Conservation (phyloP, 768 basidiomycete species). For the Hygrophorus russula region DNA sequence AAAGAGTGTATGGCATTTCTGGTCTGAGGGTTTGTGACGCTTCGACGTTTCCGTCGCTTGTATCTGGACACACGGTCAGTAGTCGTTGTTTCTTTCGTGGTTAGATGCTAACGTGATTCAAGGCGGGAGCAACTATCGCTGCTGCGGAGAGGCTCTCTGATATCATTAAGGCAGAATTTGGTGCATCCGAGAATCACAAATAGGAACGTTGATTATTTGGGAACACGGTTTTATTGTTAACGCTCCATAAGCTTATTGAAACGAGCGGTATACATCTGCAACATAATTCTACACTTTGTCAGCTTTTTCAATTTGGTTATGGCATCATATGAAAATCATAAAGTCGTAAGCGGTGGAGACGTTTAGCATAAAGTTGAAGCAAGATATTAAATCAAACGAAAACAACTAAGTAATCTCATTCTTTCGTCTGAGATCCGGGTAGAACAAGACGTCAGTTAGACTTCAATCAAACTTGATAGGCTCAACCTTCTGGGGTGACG, state of each 20-base stretch:
- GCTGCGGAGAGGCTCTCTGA: constrained; percentile 24
- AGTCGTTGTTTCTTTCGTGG: not conserved
- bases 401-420: not conserved
- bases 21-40: constrained; percentile 38
- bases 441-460: too few relatives aligned
- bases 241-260: not conserved
- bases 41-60: constrained; percentile 32
- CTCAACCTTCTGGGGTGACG: constrained; percentile 31
- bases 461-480: constrained; percentile 29
- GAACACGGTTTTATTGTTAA: not conserved
- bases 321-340: not conserved
- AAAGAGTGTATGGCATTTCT: constrained; percentile 22
- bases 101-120: constrained; percentile 1
- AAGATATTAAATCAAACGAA: not conserved
- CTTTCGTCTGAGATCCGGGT: too few relatives aligned
- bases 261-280: too few relatives aligned
- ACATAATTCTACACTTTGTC: too few relatives aligned
- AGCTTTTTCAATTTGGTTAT: not conserved
- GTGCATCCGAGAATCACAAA: too few relatives aligned
- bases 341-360: too few relatives aligned
- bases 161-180: constrained; percentile 18
- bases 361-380: too few relatives aligned
- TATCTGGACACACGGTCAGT: constrained; percentile 37
- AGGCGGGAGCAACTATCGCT: constrained; percentile 23
- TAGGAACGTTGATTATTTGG: not conserved